These are phyloP conservation scores for Helotiales sp. DNA, from an alignment of 2,329 filamentous ascomycete species.

Conservation along the genomic window DNA sequence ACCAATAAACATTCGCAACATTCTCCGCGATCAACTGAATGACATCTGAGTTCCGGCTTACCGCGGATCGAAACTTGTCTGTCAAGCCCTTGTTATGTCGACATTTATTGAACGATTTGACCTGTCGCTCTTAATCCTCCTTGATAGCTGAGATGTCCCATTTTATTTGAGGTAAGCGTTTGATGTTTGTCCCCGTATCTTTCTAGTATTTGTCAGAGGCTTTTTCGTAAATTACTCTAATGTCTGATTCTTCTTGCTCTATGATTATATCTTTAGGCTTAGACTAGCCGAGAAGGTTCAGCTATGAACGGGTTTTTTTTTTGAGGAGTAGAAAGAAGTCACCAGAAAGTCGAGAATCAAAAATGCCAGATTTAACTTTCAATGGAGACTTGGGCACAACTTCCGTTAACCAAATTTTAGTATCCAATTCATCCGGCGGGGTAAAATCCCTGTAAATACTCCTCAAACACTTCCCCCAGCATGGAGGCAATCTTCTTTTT, in stretches of 20 bases:
- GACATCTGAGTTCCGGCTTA: slow-evolving; percentile 15
- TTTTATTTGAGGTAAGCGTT: slow-evolving; percentile 15
- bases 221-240: slow-evolving; percentile 1
- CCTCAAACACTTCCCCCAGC: background rate
- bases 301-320: no score
- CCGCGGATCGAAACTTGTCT: slow-evolving; percentile 5
- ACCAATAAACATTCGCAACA: slow-evolving; percentile 7
- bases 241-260: background rate
- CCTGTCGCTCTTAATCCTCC: slow-evolving; percentile 8
- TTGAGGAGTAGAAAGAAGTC: no score
- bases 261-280: background rate
- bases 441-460: background rate
- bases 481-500: background rate
- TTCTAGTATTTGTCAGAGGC: slow-evolving; percentile 4
- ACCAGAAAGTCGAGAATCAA: no score
- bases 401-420: background rate
- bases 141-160: slow-evolving; percentile 9
- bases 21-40: slow-evolving; percentile 15
- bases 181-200: slow-evolving; percentile 8
- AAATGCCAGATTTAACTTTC: background rate
- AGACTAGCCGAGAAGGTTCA: no score
- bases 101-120: slow-evolving; percentile 69
- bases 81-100: slow-evolving; percentile 16
- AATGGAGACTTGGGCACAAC: background rate
- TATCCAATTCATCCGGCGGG: background rate